Conservation (phyloP, 2,329 filamentous ascomycete genomes). For the Trichoderma sp. region DNA sequence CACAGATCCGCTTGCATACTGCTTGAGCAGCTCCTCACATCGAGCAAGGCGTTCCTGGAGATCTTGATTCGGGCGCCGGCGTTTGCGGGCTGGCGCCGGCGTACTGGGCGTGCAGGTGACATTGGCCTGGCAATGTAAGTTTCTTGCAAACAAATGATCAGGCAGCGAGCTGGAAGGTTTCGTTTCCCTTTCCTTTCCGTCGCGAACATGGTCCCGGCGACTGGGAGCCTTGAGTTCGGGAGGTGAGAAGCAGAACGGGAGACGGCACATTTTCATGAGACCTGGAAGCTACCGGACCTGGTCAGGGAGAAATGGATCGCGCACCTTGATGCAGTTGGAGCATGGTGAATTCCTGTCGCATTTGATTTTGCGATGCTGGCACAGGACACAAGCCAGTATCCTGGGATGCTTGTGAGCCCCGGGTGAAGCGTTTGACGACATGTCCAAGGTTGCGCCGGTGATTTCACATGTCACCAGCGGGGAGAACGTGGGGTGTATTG, state of each 20-base stretch:
- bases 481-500: conserved; percentile 21
- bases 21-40: conserved; percentile 60
- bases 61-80: conserved; percentile 61
- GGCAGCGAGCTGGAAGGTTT: background rate
- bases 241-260: background rate
- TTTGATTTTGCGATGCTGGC: conserved; percentile 64
- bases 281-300: background rate
- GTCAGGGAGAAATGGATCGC: conserved; percentile 26
- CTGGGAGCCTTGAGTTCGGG: background rate
- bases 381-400: conserved; percentile 57
- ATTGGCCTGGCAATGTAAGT: conserved; percentile 48
- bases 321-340: conserved; percentile 61
- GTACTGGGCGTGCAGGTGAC: conserved; percentile 61
- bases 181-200: background rate
- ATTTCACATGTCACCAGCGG: conserved; percentile 35
- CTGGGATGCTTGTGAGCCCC: conserved; percentile 43
- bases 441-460: conserved; percentile 28
- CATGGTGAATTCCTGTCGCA: conserved; percentile 62
- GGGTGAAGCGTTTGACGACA: conserved; percentile 35
- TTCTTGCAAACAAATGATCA: background rate
- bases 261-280: background rate
- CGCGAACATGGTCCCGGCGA: background rate
- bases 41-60: conserved; percentile 61
- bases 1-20: conserved; percentile 51
- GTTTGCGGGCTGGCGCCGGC: conserved; percentile 60